Conservation (phyloP, 2,329 filamentous ascomycete genomes). For the Aspergillus sp. region DNA sequence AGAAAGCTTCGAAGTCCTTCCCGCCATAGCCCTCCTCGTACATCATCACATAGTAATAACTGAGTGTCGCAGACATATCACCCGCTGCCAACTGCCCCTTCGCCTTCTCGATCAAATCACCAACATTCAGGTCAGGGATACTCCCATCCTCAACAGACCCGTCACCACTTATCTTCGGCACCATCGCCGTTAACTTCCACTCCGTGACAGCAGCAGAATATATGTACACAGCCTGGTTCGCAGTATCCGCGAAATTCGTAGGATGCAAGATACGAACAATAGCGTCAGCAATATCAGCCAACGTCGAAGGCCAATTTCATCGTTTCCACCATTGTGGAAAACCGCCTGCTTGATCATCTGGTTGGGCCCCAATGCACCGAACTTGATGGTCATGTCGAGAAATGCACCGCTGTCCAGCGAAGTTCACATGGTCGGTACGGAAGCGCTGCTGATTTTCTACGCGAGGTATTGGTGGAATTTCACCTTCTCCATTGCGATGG, state of each 20-base stretch:
- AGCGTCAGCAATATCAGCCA: constrained; percentile 1
- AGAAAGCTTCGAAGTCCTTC: background rate
- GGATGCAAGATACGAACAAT: background rate
- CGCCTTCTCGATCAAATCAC: background rate
- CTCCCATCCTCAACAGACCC: background rate
- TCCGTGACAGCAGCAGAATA: constrained; percentile 1
- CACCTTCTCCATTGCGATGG: constrained; percentile 12
- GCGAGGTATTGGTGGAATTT: constrained; percentile 6
- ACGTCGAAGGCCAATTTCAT: background rate
- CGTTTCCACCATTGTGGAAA: background rate
- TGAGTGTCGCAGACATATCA: background rate
- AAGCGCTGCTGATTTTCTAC: background rate
- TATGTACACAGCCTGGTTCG: constrained; percentile 1
- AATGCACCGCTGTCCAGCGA: constrained; percentile 6
- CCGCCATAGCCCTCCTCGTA: constrained; percentile 3
- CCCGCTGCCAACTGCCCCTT: background rate
- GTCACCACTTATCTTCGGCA: background rate
- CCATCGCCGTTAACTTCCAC: background rate
- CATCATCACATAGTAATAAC: constrained; percentile 4
- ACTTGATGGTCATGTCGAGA: constrained; percentile 4
- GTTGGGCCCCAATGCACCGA: constrained; percentile 1
- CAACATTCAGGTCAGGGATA: background rate
- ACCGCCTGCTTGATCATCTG: background rate
- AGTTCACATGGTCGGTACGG: constrained; percentile 1
- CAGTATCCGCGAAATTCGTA: background rate